These are phyloP conservation scores for Colletotrichum sp. DNA, from an alignment of 2,329 filamentous ascomycete species.

Conservation along the genomic window DNA sequence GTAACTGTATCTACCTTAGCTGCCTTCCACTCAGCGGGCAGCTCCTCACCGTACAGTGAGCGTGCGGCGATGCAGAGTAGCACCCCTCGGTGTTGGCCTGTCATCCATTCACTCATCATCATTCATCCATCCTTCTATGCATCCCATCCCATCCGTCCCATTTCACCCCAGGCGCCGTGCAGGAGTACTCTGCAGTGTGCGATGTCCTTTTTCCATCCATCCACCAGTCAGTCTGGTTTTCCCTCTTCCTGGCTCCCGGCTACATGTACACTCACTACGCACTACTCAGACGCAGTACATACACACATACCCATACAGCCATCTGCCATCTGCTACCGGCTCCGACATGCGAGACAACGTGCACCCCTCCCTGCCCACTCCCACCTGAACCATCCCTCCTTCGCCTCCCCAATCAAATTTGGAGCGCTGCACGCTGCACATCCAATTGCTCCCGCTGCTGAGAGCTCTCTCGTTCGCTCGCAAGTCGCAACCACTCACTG, in stretches of 20 bases:
- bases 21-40: neutral
- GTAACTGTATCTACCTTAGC: neutral
- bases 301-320: neutral
- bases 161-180: neutral
- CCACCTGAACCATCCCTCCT: slow-evolving; percentile 23
- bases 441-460: neutral
- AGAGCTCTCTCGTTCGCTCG: neutral
- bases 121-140: neutral
- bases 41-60: neutral
- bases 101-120: neutral
- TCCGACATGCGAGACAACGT: slow-evolving; percentile 20
- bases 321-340: slow-evolving; percentile 20
- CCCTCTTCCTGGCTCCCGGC: slow-evolving; percentile 17
- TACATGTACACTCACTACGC: neutral
- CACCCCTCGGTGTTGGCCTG: slow-evolving; percentile 4
- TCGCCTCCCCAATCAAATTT: slow-evolving; percentile 21
- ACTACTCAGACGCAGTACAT: neutral
- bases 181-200: neutral
- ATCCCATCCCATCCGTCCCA: neutral
- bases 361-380: slow-evolving; percentile 15
- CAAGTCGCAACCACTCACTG: neutral
- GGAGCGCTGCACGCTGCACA: neutral
- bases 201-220: neutral
- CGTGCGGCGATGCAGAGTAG: neutral
- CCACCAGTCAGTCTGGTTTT: neutral